A percentile compares a stretch with the other conserved stretches of the same genome.
phyloP scores from a whole-genome alignment of 2,329 filamentous ascomycete genomes.

The Calonectria hawksworthii region DNA sequence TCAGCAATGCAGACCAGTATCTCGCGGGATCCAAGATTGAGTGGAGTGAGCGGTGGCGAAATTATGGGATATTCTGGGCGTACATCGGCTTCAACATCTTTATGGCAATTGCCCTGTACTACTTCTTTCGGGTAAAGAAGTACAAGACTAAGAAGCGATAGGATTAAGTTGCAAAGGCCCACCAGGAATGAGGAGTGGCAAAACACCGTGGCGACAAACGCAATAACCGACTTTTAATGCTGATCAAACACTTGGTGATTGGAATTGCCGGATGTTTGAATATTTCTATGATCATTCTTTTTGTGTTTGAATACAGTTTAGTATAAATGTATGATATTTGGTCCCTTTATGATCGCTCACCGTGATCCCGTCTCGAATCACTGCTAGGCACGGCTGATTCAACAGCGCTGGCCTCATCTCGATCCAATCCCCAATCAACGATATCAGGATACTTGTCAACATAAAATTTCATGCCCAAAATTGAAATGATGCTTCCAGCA shows the following conservation, averaged over 20 bases:
- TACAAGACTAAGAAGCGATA: constrained; percentile 34
- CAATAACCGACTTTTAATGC: background rate
- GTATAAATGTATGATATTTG: background rate
- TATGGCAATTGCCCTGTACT: constrained; percentile 73
- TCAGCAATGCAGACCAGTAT: constrained; percentile 73
- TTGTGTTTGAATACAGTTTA: background rate
- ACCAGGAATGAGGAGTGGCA: background rate
- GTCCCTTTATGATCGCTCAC: background rate
- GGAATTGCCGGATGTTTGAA: background rate
- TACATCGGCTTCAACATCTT: constrained; percentile 75
- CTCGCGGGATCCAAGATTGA: constrained; percentile 61
- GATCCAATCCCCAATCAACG: constrained; percentile 31
- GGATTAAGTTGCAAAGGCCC: background rate
- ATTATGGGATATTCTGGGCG: constrained; percentile 78
- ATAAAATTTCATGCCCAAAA: constrained; percentile 38
- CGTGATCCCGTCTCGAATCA: background rate
- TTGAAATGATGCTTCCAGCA: constrained; percentile 36
- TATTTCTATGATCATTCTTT: background rate
- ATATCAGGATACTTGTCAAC: constrained; percentile 33
- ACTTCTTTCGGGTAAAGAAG: constrained; percentile 68
- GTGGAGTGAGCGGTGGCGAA: constrained; percentile 73
- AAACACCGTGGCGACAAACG: background rate
- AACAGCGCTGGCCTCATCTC: background rate
- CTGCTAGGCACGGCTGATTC: constrained; percentile 4
- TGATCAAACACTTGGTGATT: background rate